Percentiles rank a stretch among this genome's conserved stretches.
phyloP scores from a whole-genome alignment of 2,329 filamentous ascomycete genomes.

The Zymoseptoria ardabiliae region DNA sequence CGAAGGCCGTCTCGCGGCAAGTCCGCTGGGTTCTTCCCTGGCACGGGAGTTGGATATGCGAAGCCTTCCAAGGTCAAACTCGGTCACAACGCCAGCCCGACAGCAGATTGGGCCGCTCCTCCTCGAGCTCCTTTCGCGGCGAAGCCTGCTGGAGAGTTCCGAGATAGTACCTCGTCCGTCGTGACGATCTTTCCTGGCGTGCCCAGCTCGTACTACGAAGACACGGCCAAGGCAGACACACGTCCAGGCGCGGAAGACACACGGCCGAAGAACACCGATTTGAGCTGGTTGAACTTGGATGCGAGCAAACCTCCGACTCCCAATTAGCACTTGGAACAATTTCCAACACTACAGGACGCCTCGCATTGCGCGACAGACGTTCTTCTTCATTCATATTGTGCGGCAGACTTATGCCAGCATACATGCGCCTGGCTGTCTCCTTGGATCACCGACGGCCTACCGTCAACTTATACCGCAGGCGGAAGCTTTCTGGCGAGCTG shows the following conservation, averaged over 20 bases:
- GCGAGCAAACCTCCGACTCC: slow-evolving; percentile 2
- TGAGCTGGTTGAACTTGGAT: slow-evolving; percentile 72
- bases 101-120: slow-evolving; percentile 20
- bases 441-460: background rate
- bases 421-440: background rate
- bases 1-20: slow-evolving; percentile 36
- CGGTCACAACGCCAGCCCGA: slow-evolving; percentile 17
- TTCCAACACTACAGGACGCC: background rate
- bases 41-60: slow-evolving; percentile 22
- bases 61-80: slow-evolving; percentile 22
- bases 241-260: slow-evolving; percentile 35
- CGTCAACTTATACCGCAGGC: background rate
- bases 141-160: slow-evolving; percentile 13
- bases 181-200: slow-evolving; percentile 32
- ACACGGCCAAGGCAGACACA: slow-evolving; percentile 27
- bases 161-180: slow-evolving; percentile 24
- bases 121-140: slow-evolving; percentile 10
- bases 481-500: background rate
- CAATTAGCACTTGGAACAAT: background rate
- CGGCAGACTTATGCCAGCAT: background rate
- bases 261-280: slow-evolving; percentile 42
- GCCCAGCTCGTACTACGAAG: slow-evolving; percentile 21
- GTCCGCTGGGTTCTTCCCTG: slow-evolving; percentile 45
- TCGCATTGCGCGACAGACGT: background rate
- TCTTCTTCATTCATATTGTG: background rate